Base-by-base conservation (phyloP, 176 grass and related monocot genomes). In the Thalia dealbata region DNA sequence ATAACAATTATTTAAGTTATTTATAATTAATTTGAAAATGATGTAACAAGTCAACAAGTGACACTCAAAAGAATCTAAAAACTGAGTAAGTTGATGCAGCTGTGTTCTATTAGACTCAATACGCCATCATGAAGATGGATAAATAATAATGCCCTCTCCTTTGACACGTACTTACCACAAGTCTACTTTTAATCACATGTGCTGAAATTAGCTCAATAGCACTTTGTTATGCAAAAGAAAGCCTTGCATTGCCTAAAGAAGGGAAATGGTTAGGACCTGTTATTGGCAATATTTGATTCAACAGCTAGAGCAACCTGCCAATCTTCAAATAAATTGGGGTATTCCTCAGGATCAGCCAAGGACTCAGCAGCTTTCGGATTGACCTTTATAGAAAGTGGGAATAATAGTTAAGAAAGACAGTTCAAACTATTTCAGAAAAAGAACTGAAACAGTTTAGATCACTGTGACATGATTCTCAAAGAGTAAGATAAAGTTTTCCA, bases 321-420 rank as follows among this genome's bases (percentile, higher is more conserved):
- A 25, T 99, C 87, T 14, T 93, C 95, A 77, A 99, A 99, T 80
- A 99, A 81, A 84, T 99, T 99, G 69, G 90, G 95, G 71, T 93
- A 99, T 68, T 99, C 95, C 23, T 81, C 75, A 80, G 95, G 95
- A 86, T 99, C 95, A 82, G 95, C 95, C 41, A 99, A 79, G 82
- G 95, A 92, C 64, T 99, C 95, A 7, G 95, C 90, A 77, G 95
- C 95, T 91, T 99, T 99, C 41, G 83, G 83, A 74, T 93, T 99
- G 65, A 91, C 81, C 95, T 99, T 30, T 50, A 77, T 35, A 81
- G 3, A 72, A 55, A 61, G 69, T 27, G 3, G 54, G 7, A 75
- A 67, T 15, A 51, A 52, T 23, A 71, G 30, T 68, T 42, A 58
- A 58, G 35, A 21, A 10, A 68, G 44, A 19, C 18, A 21, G 19